These are phyloP conservation scores for Aurantiochytrium sp. DNA, from an alignment of 108 stramenopile species.

Conservation along the genomic window DNA sequence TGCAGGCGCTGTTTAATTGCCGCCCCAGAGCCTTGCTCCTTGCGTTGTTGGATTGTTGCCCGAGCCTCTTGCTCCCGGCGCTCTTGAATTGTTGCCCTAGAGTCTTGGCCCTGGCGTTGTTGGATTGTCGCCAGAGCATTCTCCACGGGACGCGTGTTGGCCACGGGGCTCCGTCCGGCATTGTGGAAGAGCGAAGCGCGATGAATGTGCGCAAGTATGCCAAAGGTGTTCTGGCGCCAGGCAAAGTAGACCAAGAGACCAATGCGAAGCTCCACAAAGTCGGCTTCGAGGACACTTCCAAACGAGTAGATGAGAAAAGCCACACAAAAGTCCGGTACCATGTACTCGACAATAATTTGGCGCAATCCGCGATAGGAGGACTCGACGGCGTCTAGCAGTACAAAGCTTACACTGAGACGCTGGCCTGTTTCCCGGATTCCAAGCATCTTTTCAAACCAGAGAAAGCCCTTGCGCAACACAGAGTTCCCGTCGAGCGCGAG, in stretches of 20 bases:
- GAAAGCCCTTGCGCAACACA: neutral
- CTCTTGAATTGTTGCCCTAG: too few species aligned
- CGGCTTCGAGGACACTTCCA: neutral
- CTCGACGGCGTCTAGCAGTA: neutral
- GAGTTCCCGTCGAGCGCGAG: neutral
- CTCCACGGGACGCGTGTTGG: too few species aligned
- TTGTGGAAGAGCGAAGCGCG: neutral
- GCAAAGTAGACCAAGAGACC: neutral
- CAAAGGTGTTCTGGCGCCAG: neutral
- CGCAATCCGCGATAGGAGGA: neutral
- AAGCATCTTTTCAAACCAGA: neutral
- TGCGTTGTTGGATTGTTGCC: too few species aligned
- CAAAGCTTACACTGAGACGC: neutral
- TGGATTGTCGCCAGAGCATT: too few species aligned
- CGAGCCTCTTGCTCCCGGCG: too few species aligned
- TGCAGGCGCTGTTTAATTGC: too few species aligned
- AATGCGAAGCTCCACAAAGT: slow-evolving; percentile 2
- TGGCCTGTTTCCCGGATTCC: neutral
- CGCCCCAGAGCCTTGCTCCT: too few species aligned
- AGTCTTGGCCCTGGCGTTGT: too few species aligned
- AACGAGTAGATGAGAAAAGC: neutral
- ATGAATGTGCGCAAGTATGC: neutral
- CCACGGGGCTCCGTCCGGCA: neutral
- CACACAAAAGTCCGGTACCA: neutral
- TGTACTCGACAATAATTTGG: neutral